These are phyloP conservation scores for Candida nonsorbophila DNA, from an alignment of 805 yeast genomes.

Conservation along the genomic window DNA sequence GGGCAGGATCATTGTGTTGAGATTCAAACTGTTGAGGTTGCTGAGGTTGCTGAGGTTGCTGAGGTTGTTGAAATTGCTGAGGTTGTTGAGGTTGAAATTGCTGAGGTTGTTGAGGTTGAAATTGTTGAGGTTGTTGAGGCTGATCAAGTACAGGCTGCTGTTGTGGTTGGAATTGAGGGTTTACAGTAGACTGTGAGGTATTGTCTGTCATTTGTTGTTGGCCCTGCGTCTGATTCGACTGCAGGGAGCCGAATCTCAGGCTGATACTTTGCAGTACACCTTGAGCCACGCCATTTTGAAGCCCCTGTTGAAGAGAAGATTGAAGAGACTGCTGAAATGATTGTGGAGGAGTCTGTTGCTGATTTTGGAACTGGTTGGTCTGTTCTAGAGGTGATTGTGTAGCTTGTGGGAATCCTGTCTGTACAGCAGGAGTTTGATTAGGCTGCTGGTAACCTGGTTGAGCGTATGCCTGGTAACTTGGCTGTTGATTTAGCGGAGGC, in stretches of 20 bases:
- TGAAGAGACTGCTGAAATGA: conserved; percentile 4
- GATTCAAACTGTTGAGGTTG: conserved; percentile 2
- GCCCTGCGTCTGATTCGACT: no score
- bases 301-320: conserved; percentile 1
- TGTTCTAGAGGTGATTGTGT: no score
- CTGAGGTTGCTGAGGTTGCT: conserved; percentile 7
- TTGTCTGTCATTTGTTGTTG: no score
- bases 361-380: no score
- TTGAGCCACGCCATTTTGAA: no score
- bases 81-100: conserved; percentile 3
- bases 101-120: conserved; percentile 1
- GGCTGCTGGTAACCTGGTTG: conserved; percentile 6
- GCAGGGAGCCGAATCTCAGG: no score
- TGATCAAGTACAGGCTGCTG: neutral
- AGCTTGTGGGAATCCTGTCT: conserved; percentile 4
- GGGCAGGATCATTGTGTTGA: no score
- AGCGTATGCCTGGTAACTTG: conserved; percentile 2
- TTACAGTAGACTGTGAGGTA: no score
- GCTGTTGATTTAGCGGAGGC: conserved; percentile 9
- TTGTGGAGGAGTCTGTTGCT: no score
- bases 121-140: conserved; percentile 3
- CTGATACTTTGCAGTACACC: no score
- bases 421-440: conserved; percentile 2
- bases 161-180: no score
- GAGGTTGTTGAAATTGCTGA: conserved; percentile 2